Evolutionary conservation across 169 alveolate genomes (phyloP).

Genomic region (Hammondia hammondi): DNA sequence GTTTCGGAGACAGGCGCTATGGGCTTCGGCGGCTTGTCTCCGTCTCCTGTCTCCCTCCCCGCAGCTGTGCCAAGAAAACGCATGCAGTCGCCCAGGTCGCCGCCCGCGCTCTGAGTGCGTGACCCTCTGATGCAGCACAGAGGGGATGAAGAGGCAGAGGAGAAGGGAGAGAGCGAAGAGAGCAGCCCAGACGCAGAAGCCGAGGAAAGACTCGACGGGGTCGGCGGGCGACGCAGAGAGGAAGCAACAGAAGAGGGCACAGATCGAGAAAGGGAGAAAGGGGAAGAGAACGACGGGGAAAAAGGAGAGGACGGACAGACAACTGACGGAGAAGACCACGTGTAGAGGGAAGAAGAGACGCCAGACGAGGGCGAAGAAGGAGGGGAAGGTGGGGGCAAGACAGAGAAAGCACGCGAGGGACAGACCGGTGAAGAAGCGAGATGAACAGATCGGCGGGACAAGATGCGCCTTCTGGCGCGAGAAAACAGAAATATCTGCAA

Average conservation of each 20-base stretch:
- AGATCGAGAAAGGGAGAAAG: neutral
- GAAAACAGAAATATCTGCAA: no score
- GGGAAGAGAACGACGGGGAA: neutral
- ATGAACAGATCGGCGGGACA: no score
- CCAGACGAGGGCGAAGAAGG: no score
- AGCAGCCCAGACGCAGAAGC: neutral
- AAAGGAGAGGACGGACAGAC: neutral
- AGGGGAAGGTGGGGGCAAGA: no score
- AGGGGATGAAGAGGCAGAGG: conserved; percentile 4
- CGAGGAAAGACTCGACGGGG: neutral
- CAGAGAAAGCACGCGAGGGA: no score
- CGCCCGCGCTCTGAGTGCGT: neutral
- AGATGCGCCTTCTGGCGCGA: no score
- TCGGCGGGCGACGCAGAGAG: neutral
- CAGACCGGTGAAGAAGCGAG: no score
- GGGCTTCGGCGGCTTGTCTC: neutral
- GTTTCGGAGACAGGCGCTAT: no score
- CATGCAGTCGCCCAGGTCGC: neutral
- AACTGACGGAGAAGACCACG: no score
- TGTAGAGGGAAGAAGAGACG: no score
- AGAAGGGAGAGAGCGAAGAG: neutral
- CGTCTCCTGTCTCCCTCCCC: neutral
- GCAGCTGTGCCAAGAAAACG: neutral
- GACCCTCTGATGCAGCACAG: neutral
- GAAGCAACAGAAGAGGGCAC: neutral